These are phyloP conservation scores for Corinectria fuckeliana DNA, from an alignment of 2,329 filamentous ascomycete species.

Conservation along the genomic window DNA sequence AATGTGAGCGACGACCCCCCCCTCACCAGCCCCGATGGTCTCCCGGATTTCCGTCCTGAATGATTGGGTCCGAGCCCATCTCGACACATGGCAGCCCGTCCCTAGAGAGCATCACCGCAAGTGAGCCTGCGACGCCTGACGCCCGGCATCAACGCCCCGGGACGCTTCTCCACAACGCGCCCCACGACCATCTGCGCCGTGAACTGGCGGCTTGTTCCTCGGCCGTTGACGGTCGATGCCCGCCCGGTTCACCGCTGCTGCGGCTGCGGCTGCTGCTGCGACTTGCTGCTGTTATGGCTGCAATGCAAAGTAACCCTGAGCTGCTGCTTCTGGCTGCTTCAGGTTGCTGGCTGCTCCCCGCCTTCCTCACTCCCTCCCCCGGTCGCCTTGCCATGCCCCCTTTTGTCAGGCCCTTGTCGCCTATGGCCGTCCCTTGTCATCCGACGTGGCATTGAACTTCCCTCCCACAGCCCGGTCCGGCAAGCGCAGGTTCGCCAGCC, in stretches of 20 bases:
- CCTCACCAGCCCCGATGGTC: constrained; percentile 23
- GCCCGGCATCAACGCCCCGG: constrained; percentile 9
- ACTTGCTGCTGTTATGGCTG: constrained; percentile 17
- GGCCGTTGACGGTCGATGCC: constrained; percentile 8
- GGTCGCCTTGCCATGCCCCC: constrained; percentile 29
- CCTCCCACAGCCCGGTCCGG: constrained; percentile 33
- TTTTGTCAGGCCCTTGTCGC: constrained; percentile 28
- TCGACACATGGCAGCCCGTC: constrained; percentile 26
- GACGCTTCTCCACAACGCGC: constrained; percentile 10
- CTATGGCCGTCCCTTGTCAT: constrained; percentile 36
- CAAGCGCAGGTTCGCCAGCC: constrained; percentile 33
- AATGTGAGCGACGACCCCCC: constrained; percentile 24
- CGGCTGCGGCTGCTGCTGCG: constrained; percentile 21
- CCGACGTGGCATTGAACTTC: constrained; percentile 39
- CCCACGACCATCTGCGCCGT: constrained; percentile 16
- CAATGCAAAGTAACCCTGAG: constrained; percentile 28
- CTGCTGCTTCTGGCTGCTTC: constrained; percentile 19
- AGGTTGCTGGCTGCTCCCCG: constrained; percentile 18
- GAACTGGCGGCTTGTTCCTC: constrained; percentile 17
- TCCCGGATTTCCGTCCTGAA: constrained; percentile 20
- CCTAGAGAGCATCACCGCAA: constrained; percentile 9
- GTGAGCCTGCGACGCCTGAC: constrained; percentile 4
- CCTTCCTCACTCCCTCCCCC: constrained; percentile 22
- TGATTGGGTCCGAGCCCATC: constrained; percentile 11
- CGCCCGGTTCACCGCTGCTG: constrained; percentile 31